Base-by-base conservation (phyloP, 768 basidiomycete species). In the Hygrocybe punicea region DNA sequence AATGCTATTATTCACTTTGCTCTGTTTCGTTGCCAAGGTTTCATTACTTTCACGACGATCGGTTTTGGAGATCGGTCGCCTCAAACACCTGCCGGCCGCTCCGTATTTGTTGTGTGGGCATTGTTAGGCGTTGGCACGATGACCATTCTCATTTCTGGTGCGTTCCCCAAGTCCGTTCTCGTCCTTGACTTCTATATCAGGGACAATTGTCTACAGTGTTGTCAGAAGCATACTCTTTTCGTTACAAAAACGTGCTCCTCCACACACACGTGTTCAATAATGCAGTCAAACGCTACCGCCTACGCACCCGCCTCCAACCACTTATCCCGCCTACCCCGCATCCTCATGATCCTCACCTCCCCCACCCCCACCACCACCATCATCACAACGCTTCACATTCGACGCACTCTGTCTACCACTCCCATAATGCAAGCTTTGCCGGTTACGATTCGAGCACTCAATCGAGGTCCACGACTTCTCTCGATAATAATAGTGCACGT, bases 71-170 rank as follows among this genome's bases (percentile, higher is more conserved):
- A 91, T 63, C 72, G 77, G 13, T 60, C 80, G 0, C 89, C 88
- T 0, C 65, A 67, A 50, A 84, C 86, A 0, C 81, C 85, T 10
- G 82, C 86, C 3, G 91, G 90, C 10, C 82, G 88, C 21, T 82
- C 86, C 13, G 77, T 92, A 34, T 92, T 92, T 66, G 79, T 91
- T 39, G 81, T 83, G 2, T 91, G 90, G 90, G 86, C 89, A 0
- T 68, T 92, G 35, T 70, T 90, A 6, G 91, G 89, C 14, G 85
- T 91, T 13, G 87, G 78, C 1, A 83, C 87, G 1, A 82, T 91
- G 83, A 89, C 90, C 0, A 82, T 88, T 24, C 74, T 91, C 13
- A 78, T 91, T 57, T 86, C 89, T 6, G 81, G 88, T 87, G 42
- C 7, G 81, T 33, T n/a, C 6, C n/a, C n/a, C 3, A 29, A 17